A percentile compares a stretch with the other conserved stretches of the same genome.
phyloP scores from a whole-genome alignment of 306 rosid genomes.

The Prunus mume region DNA sequence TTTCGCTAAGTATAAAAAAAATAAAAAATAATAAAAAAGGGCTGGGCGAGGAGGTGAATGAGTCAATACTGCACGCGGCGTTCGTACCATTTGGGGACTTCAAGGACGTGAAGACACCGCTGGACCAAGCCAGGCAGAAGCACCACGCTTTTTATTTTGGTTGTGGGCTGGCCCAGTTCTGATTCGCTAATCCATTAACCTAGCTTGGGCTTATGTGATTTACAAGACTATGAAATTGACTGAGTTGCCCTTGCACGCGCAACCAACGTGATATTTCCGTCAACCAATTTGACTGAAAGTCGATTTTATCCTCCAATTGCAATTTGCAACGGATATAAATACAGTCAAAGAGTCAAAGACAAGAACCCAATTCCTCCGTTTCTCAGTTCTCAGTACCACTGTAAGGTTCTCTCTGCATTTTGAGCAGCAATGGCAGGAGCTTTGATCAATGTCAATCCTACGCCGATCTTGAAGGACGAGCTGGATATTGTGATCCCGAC shows the following conservation, averaged over 20 bases:
- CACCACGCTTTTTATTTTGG: too few relatives aligned
- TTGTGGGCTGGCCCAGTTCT: background rate
- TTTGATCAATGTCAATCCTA: constrained; percentile 20
- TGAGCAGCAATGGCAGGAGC: constrained; percentile 41
- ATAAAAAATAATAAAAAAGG: too few relatives aligned
- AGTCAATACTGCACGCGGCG: too few relatives aligned
- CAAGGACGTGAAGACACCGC: too few relatives aligned
- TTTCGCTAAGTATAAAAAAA: too few relatives aligned
- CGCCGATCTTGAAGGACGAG: constrained; percentile 64
- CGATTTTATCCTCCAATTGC: too few relatives aligned
- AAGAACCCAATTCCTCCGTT: background rate
- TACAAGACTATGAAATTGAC: background rate
- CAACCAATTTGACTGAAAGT: background rate
- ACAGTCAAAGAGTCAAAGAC: background rate
- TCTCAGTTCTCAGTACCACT: background rate
- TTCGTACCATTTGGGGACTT: too few relatives aligned
- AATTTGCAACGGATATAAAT: too few relatives aligned
- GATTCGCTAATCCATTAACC: background rate
- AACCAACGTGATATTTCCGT: background rate
- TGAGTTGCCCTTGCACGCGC: background rate
- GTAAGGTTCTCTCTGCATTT: background rate
- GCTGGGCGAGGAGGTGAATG: too few relatives aligned
- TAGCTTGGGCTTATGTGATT: too few relatives aligned
- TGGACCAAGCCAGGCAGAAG: too few relatives aligned
- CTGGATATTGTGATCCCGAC: constrained; percentile 88